These are phyloP conservation scores for Globisporangium canariense DNA, from an alignment of 352 stramenopile genomes.

Conservation along the genomic window DNA sequence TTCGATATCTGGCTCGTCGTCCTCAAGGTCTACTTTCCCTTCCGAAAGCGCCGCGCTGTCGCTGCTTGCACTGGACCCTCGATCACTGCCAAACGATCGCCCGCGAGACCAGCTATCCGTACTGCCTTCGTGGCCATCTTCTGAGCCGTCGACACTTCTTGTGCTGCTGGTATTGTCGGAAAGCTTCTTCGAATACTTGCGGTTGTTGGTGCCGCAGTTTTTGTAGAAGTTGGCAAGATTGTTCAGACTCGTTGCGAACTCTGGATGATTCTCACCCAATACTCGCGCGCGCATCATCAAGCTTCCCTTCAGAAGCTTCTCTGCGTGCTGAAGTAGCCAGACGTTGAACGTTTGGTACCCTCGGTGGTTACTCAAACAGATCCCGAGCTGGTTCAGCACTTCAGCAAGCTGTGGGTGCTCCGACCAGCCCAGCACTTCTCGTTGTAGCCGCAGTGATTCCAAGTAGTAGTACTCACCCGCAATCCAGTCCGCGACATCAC, in stretches of 20 bases:
- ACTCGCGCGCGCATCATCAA: conserved; percentile 71
- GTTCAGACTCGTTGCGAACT: conserved; percentile 82
- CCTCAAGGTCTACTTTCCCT: conserved; percentile 5
- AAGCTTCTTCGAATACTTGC: conserved; percentile 14
- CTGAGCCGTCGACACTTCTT: conserved; percentile 16
- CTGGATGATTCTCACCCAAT: conserved; percentile 64
- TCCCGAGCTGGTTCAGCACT: conserved; percentile 76
- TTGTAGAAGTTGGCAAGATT: conserved; percentile 87
- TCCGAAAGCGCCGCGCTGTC: conserved; percentile 8
- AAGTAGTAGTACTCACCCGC: conserved; percentile 75
- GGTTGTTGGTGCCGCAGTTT: conserved; percentile 30
- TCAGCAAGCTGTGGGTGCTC: conserved; percentile 79
- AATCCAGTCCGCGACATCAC: conserved; percentile 75
- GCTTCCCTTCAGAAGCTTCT: conserved; percentile 65
- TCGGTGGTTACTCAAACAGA: conserved; percentile 71
- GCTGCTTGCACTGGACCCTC: conserved; percentile 13
- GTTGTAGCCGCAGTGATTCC: conserved; percentile 71
- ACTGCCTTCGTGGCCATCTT: conserved; percentile 12
- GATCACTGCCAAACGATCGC: conserved; percentile 12
- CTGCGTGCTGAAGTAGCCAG: conserved; percentile 72
- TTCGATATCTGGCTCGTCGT: conserved; percentile 49
- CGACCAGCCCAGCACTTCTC: conserved; percentile 69
- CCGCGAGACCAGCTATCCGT: neutral
- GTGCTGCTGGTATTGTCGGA: conserved; percentile 5
- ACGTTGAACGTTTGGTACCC: conserved; percentile 71